phyloP scores from a whole-genome alignment of 257 asterid species.

The Datura wrightii region DNA sequence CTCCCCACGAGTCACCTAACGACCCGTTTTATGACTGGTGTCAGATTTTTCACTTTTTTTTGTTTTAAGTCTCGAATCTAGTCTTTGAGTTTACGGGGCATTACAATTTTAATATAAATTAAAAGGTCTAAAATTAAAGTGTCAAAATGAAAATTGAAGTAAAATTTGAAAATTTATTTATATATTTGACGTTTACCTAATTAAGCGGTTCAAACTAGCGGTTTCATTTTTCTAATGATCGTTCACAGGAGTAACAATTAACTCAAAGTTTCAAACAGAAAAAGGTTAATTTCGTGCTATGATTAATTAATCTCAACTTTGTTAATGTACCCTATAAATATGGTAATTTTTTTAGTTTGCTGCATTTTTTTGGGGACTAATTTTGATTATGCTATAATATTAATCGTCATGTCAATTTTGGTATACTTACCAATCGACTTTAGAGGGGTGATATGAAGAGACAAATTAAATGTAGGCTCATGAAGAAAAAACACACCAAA shows the following conservation, averaged over 20 bases:
- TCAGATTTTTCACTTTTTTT: too few relatives aligned
- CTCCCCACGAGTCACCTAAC: too few relatives aligned
- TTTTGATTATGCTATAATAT: background rate
- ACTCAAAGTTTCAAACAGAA: background rate
- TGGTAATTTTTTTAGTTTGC: background rate
- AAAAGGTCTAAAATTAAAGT: too few relatives aligned
- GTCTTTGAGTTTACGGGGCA: too few relatives aligned
- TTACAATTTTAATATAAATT: too few relatives aligned
- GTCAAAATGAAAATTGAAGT: too few relatives aligned
- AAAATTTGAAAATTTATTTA: too few relatives aligned
- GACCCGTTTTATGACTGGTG: too few relatives aligned
- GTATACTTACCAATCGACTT: slow-evolving; percentile 31
- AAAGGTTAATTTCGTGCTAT: background rate
- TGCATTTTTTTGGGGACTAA: background rate
- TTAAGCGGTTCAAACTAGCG: background rate
- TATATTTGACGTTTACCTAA: background rate
- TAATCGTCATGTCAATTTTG: slow-evolving; percentile 21
- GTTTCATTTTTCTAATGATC: background rate
- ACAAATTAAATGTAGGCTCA: slow-evolving; percentile 12
- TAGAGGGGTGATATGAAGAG: background rate
- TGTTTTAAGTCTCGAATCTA: too few relatives aligned
- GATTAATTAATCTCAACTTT: background rate
- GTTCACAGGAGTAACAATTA: background rate
- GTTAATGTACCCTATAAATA: background rate
- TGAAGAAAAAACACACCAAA: slow-evolving; percentile 15